Percentiles rank a stretch among this genome's conserved stretches.
Conservation (phyloP, 768 basidiomycete genomes). For the Boletus patriciae region DNA sequence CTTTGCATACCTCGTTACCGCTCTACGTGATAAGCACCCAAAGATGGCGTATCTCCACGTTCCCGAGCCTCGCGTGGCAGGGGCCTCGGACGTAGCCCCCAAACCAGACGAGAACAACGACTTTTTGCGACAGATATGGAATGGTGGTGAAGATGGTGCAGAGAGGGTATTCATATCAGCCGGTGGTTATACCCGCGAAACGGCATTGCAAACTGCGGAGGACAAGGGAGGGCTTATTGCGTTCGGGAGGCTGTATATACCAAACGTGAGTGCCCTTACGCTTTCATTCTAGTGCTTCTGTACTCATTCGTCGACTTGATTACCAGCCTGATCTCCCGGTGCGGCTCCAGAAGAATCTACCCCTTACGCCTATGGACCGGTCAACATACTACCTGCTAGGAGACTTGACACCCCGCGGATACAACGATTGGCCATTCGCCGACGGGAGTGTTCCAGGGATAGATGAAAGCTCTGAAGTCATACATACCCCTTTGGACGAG, state of each 20-base stretch:
- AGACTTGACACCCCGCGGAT: conserved; percentile 24
- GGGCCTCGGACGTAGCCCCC: not conserved
- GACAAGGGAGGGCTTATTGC: not conserved
- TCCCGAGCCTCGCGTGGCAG: not conserved
- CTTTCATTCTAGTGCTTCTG: not conserved
- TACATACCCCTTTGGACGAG: not conserved
- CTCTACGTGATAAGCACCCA: conserved; percentile 28
- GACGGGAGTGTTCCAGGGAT: not conserved
- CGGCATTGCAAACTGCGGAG: not conserved
- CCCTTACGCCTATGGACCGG: conserved; percentile 20
- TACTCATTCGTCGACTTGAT: too few species aligned
- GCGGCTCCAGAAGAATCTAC: conserved; percentile 19
- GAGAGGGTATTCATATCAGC: not conserved
- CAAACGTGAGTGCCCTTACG: not conserved
- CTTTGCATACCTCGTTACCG: conserved; percentile 47
- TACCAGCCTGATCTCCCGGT: conserved; percentile 29
- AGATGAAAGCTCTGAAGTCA: not conserved
- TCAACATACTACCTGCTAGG: conserved; percentile 27
- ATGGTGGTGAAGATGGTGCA: not conserved
- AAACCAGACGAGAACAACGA: not conserved
- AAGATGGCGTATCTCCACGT: not conserved
- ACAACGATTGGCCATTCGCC: conserved; percentile 32
- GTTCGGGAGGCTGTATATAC: not conserved
- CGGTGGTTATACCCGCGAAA: not conserved
- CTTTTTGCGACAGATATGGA: not conserved